phyloP scores from a whole-genome alignment of 78 protist genomes.

The Anaeramoeba ignava region DNA sequence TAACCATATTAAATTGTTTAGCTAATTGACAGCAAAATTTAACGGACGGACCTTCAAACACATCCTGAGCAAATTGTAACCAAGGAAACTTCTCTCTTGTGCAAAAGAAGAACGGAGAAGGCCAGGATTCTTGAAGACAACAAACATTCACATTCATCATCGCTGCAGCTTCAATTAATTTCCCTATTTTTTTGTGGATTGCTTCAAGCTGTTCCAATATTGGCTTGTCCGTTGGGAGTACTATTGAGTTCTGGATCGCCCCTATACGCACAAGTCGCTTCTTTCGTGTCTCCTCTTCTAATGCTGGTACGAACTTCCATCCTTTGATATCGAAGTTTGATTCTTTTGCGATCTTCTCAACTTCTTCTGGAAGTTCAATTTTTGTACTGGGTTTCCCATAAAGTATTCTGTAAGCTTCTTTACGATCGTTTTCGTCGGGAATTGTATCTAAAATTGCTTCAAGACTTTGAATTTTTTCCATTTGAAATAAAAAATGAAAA shows the following conservation, averaged over 20 bases:
- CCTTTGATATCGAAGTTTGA: constrained; percentile 35
- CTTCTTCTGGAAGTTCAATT: constrained; percentile 31
- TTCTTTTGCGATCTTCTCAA: constrained; percentile 26
- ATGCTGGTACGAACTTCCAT: constrained; percentile 15
- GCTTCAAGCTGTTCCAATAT: constrained; percentile 57
- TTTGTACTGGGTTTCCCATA: no score
- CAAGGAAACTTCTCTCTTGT: constrained; percentile 85
- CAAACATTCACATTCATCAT: constrained; percentile 61
- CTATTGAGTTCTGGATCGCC: constrained; percentile 65
- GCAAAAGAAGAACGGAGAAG: constrained; percentile 79
- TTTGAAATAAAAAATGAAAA: no score
- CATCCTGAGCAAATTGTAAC: constrained; percentile 70
- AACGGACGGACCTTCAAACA: constrained; percentile 53
- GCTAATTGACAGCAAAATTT: constrained; percentile 41
- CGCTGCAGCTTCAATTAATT: constrained; percentile 68
- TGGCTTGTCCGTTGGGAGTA: constrained; percentile 55
- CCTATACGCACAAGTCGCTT: constrained; percentile 65
- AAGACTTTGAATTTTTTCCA: no score
- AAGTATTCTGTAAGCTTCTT: no score
- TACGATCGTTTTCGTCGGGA: no score
- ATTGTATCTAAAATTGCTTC: no score
- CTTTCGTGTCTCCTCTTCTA: constrained; percentile 25
- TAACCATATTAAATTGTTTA: constrained; percentile 64
- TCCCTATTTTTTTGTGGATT: constrained; percentile 36
- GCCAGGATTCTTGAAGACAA: constrained; percentile 86